A percentile compares a stretch with the other conserved stretches of the same genome.
These are phyloP conservation scores for Somion occarium DNA, from an alignment of 1,284 basidiomycete species.

Conservation along the genomic window DNA sequence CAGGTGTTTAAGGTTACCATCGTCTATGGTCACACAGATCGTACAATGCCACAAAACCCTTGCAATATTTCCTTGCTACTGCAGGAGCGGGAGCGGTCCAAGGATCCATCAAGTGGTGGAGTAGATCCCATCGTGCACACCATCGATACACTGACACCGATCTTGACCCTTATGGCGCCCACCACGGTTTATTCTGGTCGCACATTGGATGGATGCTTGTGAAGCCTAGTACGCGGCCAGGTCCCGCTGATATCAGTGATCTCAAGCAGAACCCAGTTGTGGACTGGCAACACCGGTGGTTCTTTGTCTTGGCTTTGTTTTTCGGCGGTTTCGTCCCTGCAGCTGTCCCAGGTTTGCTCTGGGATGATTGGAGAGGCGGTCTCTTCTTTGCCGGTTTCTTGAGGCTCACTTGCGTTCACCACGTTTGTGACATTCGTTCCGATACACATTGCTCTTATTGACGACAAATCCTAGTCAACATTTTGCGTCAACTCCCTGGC, in stretches of 20 bases:
- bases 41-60: conserved; percentile 72
- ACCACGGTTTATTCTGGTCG: conserved; percentile 69
- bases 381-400: conserved; percentile 76
- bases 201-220: conserved; percentile 90
- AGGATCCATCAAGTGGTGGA: conserved; percentile 91
- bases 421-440: conserved; percentile 39
- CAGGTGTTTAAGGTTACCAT: conserved; percentile 66
- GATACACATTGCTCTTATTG: background rate
- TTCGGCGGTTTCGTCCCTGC: conserved; percentile 78
- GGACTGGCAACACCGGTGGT: conserved; percentile 80
- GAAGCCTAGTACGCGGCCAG: conserved; percentile 73
- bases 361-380: conserved; percentile 81
- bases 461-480: conserved; percentile 54
- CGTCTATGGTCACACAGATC: conserved; percentile 88
- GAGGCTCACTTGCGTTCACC: conserved; percentile 68
- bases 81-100: conserved; percentile 87
- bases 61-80: conserved; percentile 72
- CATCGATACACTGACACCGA: conserved; percentile 90
- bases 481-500: conserved; percentile 93
- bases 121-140: conserved; percentile 82
- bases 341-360: conserved; percentile 67
- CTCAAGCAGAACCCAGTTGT: conserved; percentile 70
- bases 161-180: conserved; percentile 84
- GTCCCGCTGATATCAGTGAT: conserved; percentile 77
- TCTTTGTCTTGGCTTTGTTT: conserved; percentile 34